Conservation (phyloP, 192 early-diverging fungal genomes). For the Chytriomyces sp. region DNA sequence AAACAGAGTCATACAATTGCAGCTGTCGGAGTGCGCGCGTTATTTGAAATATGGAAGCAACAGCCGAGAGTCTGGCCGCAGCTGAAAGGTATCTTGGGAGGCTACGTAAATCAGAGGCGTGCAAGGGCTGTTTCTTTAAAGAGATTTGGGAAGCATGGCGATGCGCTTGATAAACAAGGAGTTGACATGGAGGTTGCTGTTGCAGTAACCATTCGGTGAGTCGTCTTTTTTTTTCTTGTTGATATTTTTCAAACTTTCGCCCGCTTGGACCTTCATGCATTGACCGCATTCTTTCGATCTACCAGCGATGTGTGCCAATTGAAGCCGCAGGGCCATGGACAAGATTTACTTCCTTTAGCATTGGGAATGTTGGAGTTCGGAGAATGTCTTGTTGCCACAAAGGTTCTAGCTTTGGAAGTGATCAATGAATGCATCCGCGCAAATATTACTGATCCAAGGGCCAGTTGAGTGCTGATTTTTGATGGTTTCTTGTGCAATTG, state of each 20-base stretch:
- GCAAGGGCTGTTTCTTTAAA: background rate
- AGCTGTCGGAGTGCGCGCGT: background rate
- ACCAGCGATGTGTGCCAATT: slow-evolving; percentile 9
- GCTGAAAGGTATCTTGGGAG: slow-evolving; percentile 7
- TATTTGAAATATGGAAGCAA: slow-evolving; percentile 10
- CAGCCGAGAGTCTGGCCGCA: slow-evolving; percentile 9
- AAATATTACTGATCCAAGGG: slow-evolving; percentile 24
- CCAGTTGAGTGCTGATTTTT: slow-evolving; percentile 5
- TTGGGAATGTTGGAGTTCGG: slow-evolving; percentile 13
- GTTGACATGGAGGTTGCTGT: slow-evolving; percentile 21
- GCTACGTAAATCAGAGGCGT: background rate
- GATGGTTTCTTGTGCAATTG: background rate
- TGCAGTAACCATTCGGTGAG: slow-evolving; percentile 2
- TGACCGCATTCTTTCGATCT: background rate
- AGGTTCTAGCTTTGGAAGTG: background rate
- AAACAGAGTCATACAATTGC: no score
- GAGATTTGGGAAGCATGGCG: slow-evolving; percentile 16
- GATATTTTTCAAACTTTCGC: background rate
- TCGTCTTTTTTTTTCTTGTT: slow-evolving; percentile 1
- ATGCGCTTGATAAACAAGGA: background rate
- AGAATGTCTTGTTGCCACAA: background rate
- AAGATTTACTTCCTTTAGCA: slow-evolving; percentile 17
- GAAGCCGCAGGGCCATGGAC: slow-evolving; percentile 4
- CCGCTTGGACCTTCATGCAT: background rate
- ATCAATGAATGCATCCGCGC: slow-evolving; percentile 7